A percentile compares a stretch with the other conserved stretches of the same genome.
These are phyloP conservation scores for Mytilinidion resinicola DNA, from an alignment of 495 filamentous ascomycete species.

Conservation along the genomic window DNA sequence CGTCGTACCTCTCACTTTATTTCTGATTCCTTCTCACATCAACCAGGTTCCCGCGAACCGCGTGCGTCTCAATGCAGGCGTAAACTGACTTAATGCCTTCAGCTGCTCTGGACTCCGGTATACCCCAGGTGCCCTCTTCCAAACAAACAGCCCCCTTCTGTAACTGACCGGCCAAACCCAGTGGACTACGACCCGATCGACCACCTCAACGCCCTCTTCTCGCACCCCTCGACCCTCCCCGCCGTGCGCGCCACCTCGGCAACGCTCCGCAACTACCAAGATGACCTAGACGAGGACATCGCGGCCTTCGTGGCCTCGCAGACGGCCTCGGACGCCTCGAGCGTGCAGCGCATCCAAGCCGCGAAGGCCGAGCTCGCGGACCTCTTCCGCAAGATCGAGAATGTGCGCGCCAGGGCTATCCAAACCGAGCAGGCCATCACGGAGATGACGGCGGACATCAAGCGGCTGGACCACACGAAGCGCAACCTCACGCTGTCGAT, in stretches of 20 bases:
- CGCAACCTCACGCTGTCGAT: conserved; percentile 93
- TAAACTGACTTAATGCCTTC: conserved; percentile 30
- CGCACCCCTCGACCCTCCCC: conserved; percentile 79
- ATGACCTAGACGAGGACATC: conserved; percentile 81
- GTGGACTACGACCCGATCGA: conserved; percentile 92
- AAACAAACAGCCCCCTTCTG: too few relatives aligned
- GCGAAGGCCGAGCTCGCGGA: conserved; percentile 83
- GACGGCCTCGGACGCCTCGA: conserved; percentile 78
- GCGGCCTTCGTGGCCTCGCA: conserved; percentile 68
- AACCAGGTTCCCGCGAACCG: conserved; percentile 1
- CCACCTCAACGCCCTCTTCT: conserved; percentile 90
- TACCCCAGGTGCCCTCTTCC: background rate
- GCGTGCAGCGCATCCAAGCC: conserved; percentile 79
- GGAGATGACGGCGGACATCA: conserved; percentile 99
- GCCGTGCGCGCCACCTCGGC: conserved; percentile 66
- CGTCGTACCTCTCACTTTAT: background rate
- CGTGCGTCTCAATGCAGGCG: conserved; percentile 1
- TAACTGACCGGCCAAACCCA: conserved; percentile 35
- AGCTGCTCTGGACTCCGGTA: conserved; percentile 37
- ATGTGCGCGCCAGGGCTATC: conserved; percentile 79
- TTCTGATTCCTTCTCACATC: background rate
- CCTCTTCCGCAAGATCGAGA: conserved; percentile 93
- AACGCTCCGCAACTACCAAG: conserved; percentile 67
- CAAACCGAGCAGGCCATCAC: conserved; percentile 94
- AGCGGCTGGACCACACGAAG: conserved; percentile 93